Base-by-base conservation (phyloP, 75 land plant genomes). In the Cunninghamia lanceolata region DNA sequence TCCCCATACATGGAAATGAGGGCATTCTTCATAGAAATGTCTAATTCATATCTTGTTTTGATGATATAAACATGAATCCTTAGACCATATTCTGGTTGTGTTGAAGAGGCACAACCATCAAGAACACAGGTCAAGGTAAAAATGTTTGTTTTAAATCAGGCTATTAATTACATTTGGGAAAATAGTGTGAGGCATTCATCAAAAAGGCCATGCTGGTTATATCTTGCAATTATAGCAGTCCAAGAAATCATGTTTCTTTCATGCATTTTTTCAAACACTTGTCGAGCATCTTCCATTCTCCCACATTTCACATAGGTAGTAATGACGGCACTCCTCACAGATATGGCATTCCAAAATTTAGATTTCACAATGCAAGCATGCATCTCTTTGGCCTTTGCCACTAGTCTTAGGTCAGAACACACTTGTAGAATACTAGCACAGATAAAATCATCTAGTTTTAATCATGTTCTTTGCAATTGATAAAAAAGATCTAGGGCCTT, bases 211-310 rank as follows among this genome's bases (percentile, higher is more conserved):
- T 83, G 87, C 76, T 92, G 92, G 3, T 81, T 88, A 40, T 89
- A 90, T 15, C 92, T 95, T 3, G 93, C 90, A 50, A 95, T 86
- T 11, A 86, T 82, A 30, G 95, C 95, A 39, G 95, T 95, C 96
- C 96, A 95, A 50, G 94, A 89, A 40, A 94, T 84, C 47, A 92
- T 89, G 89, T 92, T 94, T 54, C 88, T 89, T 8, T 85, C 88
- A 32, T 46, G 9, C 93, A 94, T 89, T 75, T 88, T 91, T 35
- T 92, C 86, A 68, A 94, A 94, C 78, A 91, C 91, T 39, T 59
- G 75, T 34, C 50, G 86, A 43, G 93, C 94, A 39, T 86, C 88
- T 43, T 47, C 54, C 54, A 45, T 30, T 47, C 83, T 83, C 25
- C 87, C 93, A 86, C 94, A 93, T 76, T 84, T 93, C 46, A 87